Base-by-base conservation (phyloP, 441 rosid genomes). In the Mallotus japonicus region DNA sequence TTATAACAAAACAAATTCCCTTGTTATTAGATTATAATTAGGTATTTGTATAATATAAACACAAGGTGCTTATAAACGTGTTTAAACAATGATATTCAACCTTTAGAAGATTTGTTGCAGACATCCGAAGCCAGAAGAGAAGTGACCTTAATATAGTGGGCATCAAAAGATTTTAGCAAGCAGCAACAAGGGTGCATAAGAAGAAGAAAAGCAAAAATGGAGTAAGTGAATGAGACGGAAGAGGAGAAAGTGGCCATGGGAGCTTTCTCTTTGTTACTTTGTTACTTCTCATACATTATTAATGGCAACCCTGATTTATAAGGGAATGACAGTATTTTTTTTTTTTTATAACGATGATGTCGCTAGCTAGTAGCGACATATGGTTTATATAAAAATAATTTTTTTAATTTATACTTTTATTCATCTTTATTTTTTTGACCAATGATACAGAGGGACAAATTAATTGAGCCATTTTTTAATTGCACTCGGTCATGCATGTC, bases 91-190 rank as follows among this genome's bases (percentile, higher is more conserved):
- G 15, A 20, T 2, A 8, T 67, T 28, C 49, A 19, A 74, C 76
- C 76, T 67, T 32, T 13, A 19, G 28, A 19, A 17, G 76, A 66
- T 12, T n/a, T 59, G 66, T 66, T 50, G 76, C 76, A 74, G 40
- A 34, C 57, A 32, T 50, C 13, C 13, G 72, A 59, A 6, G 76
- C 6, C 20, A 67, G 22, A 5, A 74, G 50, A 67, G 76, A 74
- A 32, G 0, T 34, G 60, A 49, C 42, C 8, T 4, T 40, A 46
- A 67, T 9, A 47, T 8, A 5, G 6, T 72, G 75, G 22, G 67
- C 9, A 14, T n/a, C 44, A 6, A 66, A 47, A 19, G 20, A 13
- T 28, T 44, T 32, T 15, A 50, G 24, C 47, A 44, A 28, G 56
- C 40, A 54, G 57, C 24, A 56, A 17, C 0, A 73, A 13, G 71